Conservation (phyloP, 805 yeast species). For the Candida montana region DNA sequence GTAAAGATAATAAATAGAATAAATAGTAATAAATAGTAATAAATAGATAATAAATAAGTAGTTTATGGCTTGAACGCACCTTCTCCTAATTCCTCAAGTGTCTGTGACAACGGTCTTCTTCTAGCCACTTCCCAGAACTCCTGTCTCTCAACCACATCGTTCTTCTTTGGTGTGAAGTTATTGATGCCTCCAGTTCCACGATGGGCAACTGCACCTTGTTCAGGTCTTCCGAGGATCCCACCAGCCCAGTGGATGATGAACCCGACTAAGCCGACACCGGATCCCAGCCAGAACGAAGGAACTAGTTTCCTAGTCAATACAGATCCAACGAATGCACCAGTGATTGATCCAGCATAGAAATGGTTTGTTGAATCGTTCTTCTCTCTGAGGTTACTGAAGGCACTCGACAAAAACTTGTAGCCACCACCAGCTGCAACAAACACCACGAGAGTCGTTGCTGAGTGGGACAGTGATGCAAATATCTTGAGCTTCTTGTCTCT, state of each 20-base stretch:
- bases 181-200: constrained; percentile 24
- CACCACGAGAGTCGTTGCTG: constrained; percentile 30
- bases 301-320: constrained; percentile 29
- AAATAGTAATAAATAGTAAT: constrained; percentile 5
- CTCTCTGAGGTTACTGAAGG: constrained; percentile 55
- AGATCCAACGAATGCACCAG: constrained; percentile 40
- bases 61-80: constrained; percentile 22
- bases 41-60: background rate
- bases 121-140: constrained; percentile 77
- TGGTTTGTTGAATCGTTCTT: constrained; percentile 59
- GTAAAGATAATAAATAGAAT: background rate
- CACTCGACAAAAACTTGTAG: constrained; percentile 35
- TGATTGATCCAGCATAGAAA: constrained; percentile 41
- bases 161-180: constrained; percentile 22
- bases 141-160: constrained; percentile 32
- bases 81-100: constrained; percentile 65
- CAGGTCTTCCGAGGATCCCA: constrained; percentile 27
- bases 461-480: constrained; percentile 27
- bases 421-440: constrained; percentile 49
- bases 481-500: constrained; percentile 37
- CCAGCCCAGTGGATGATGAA: constrained; percentile 52
- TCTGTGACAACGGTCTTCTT: constrained; percentile 79
- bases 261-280: constrained; percentile 38
- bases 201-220: constrained; percentile 30
- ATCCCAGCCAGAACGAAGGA: constrained; percentile 41